Conservation (phyloP, 805 yeast genomes). For the Tanozyma kutaoensis region DNA sequence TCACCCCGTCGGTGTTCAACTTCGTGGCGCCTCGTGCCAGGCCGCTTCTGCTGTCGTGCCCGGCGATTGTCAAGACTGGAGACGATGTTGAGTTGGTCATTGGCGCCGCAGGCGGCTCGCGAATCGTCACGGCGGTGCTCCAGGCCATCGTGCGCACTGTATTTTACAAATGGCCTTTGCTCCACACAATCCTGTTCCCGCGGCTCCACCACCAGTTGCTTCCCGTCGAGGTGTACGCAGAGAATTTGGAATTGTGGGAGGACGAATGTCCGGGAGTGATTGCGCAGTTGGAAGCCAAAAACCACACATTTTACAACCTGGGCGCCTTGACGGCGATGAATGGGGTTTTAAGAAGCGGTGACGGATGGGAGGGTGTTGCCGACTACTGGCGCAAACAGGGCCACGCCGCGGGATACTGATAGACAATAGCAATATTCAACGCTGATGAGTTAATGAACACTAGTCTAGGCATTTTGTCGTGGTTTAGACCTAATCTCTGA, state of each 20-base stretch:
- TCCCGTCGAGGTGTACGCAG: constrained; percentile 45
- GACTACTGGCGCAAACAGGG: constrained; percentile 90
- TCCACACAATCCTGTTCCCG: constrained; percentile 67
- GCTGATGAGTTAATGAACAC: too few species aligned
- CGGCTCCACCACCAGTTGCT: constrained; percentile 82
- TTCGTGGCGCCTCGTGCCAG: constrained; percentile 63
- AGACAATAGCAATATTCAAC: too few species aligned
- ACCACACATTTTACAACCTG: constrained; percentile 16
- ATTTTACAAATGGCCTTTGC: constrained; percentile 41
- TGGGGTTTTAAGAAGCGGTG: constrained; percentile 28
- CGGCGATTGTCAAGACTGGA: constrained; percentile 35
- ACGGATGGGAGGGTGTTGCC: constrained; percentile 58
- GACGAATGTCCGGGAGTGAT: constrained; percentile 16
- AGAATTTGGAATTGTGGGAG: constrained; percentile 26
- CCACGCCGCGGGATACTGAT: constrained; percentile 48
- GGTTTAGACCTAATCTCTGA: too few species aligned
- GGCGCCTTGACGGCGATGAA: constrained; percentile 30
- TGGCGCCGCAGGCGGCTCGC: constrained; percentile 93
- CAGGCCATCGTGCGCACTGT: constrained; percentile 65
- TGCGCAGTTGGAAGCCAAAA: constrained; percentile 3
- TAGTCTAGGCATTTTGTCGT: too few species aligned
- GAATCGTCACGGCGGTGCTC: constrained; percentile 71
- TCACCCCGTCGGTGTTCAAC: constrained; percentile 72
- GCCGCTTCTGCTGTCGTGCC: constrained; percentile 77
- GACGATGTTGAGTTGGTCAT: constrained; percentile 36